phyloP scores from a whole-genome alignment of 768 basidiomycete species.

The Lactarius tabidus region DNA sequence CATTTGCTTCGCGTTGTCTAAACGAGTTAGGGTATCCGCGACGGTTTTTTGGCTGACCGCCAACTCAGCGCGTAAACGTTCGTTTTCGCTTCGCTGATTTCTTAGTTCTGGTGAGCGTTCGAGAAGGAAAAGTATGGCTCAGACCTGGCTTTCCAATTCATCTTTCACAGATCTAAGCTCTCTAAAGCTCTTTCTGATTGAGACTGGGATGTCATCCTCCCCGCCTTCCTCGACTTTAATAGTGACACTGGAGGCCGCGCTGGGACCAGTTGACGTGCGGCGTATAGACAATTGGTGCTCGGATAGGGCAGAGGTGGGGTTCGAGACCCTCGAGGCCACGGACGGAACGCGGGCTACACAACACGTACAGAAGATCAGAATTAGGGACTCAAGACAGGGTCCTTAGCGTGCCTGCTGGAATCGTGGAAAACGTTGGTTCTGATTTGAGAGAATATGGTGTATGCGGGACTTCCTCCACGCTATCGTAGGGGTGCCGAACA shows the following conservation, averaged over 20 bases:
- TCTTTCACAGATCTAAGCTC: conserved; percentile 21
- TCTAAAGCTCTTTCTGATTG: conserved; percentile 19
- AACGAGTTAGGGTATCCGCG: conserved; percentile 6
- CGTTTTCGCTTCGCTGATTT: conserved; percentile 19
- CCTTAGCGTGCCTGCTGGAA: conserved; percentile 6
- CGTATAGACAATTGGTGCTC: not conserved
- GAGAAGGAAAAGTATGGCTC: not conserved
- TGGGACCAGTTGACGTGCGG: not conserved
- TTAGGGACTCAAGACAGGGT: not conserved
- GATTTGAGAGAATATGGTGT: not conserved
- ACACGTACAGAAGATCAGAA: not conserved
- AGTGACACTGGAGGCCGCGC: not conserved
- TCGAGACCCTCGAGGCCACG: not conserved
- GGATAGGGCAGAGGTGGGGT: not conserved
- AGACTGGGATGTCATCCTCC: conserved; percentile 15
- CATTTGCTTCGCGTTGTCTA: conserved; percentile 17
- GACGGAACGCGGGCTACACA: not conserved
- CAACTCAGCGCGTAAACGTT: conserved; percentile 19
- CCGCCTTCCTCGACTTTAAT: conserved; percentile 13
- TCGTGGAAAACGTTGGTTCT: not conserved
- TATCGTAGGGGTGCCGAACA: not conserved
- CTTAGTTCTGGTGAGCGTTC: not conserved
- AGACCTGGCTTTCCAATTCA: conserved; percentile 21
- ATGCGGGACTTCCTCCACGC: not conserved
- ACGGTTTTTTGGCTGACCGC: conserved; percentile 1